phyloP scores from a whole-genome alignment of 2,329 filamentous ascomycete genomes.

The Claviceps pazoutovae region DNA sequence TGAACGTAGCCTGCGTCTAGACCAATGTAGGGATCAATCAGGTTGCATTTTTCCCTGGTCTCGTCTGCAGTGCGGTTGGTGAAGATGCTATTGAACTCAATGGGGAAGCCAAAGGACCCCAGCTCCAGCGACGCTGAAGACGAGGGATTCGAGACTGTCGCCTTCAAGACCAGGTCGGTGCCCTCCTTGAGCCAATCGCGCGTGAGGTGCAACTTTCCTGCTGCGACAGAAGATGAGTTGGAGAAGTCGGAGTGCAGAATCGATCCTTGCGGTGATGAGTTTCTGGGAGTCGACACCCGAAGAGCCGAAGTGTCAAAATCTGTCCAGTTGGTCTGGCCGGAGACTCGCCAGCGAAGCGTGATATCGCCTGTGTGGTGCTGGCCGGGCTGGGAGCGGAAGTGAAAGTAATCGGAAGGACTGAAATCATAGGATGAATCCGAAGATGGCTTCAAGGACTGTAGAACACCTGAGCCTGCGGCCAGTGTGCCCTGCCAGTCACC shows the following conservation, averaged over 20 bases:
- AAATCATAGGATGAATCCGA: constrained; percentile 27
- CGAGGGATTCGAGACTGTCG: constrained; percentile 1
- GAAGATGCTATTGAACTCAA: constrained; percentile 51
- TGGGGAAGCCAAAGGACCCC: constrained; percentile 42
- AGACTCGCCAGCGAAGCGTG: constrained; percentile 37
- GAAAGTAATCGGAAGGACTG: constrained; percentile 36
- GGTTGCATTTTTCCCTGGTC: constrained; percentile 35
- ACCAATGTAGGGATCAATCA: constrained; percentile 47
- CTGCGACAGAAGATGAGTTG: background rate
- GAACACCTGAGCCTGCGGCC: background rate
- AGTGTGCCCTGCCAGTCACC: background rate
- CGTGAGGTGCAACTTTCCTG: constrained; percentile 26
- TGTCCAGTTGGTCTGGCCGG: constrained; percentile 26
- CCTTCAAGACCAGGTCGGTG: constrained; percentile 32
- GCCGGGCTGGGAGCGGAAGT: constrained; percentile 31
- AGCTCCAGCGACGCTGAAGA: constrained; percentile 40
- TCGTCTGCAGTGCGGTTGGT: constrained; percentile 32
- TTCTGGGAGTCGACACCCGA: background rate
- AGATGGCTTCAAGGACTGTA: constrained; percentile 1
- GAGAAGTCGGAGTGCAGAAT: constrained; percentile 25
- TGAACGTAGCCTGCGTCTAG: constrained; percentile 43
- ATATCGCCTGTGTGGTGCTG: constrained; percentile 47
- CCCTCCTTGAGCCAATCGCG: constrained; percentile 36
- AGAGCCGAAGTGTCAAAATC: constrained; percentile 29
- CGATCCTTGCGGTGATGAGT: constrained; percentile 16